Conservation (phyloP, 2,329 filamentous ascomycete genomes). For the Phaeomoniella chlamydospora region DNA sequence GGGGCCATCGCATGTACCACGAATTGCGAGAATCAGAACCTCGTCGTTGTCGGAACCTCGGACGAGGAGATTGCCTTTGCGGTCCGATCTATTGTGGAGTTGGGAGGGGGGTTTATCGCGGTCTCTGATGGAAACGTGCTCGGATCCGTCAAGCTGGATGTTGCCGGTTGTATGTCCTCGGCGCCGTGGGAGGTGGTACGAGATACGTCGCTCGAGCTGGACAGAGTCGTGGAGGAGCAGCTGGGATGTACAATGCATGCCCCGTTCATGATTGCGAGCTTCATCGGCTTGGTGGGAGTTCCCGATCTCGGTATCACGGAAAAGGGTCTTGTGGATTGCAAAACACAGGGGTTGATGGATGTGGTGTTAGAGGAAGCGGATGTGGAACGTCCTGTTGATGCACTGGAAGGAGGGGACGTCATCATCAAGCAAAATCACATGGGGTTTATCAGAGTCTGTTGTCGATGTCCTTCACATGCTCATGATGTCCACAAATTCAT, state of each 20-base stretch:
- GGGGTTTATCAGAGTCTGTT: background rate
- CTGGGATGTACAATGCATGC: background rate
- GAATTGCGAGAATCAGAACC: background rate
- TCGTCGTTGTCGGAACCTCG: background rate
- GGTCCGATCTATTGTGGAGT: background rate
- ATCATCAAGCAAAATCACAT: too few relatives aligned
- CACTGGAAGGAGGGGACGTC: background rate
- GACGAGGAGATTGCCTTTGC: background rate
- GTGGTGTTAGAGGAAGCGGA: background rate
- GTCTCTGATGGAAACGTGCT: background rate
- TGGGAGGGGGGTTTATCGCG: background rate
- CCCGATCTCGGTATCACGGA: background rate
- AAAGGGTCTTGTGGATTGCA: background rate
- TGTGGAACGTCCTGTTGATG: background rate
- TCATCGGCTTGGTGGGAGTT: background rate
- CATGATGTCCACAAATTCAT: background rate
- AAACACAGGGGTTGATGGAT: background rate
- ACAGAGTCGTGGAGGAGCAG: background rate
- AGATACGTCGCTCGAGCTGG: background rate
- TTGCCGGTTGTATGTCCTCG: background rate
- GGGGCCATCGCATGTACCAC: background rate
- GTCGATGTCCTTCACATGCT: background rate
- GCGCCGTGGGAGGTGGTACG: background rate
- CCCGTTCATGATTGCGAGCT: background rate
- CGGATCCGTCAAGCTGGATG: background rate